Percentiles rank a stretch among this genome's conserved stretches.
These are phyloP conservation scores for Psidium friedrichsthalianum DNA, from an alignment of 345 rosid genomes.

Conservation along the genomic window DNA sequence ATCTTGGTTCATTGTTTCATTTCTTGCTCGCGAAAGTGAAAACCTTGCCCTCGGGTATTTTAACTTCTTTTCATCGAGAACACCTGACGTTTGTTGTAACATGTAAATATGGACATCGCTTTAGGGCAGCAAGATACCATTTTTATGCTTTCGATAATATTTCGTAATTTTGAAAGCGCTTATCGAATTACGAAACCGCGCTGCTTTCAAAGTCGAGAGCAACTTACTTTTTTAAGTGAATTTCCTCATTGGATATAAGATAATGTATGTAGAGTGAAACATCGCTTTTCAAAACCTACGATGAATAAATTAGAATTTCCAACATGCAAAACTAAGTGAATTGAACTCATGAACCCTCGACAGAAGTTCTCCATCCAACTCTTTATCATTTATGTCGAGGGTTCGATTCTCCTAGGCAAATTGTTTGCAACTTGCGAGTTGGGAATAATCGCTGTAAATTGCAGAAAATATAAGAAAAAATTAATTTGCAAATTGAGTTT, in stretches of 20 bases:
- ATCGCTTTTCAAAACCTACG: background rate
- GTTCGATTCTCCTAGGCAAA: background rate
- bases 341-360: background rate
- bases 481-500: background rate
- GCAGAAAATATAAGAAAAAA: background rate
- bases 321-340: background rate
- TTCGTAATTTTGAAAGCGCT: too few relatives aligned
- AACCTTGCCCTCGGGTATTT: background rate
- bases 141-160: background rate
- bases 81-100: background rate
- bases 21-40: background rate
- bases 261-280: background rate
- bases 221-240: background rate
- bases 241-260: background rate
- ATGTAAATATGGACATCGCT: background rate
- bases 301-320: background rate
- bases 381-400: background rate
- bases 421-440: background rate
- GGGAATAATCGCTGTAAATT: fast-evolving
- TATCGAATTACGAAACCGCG: too few relatives aligned
- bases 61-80: background rate
- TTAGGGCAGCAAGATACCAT: background rate
- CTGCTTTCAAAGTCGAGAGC: background rate
- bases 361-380: background rate
- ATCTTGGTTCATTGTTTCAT: background rate